phyloP scores from a whole-genome alignment of 2,329 filamentous ascomycete species.

The Ceratocystis destructans region DNA sequence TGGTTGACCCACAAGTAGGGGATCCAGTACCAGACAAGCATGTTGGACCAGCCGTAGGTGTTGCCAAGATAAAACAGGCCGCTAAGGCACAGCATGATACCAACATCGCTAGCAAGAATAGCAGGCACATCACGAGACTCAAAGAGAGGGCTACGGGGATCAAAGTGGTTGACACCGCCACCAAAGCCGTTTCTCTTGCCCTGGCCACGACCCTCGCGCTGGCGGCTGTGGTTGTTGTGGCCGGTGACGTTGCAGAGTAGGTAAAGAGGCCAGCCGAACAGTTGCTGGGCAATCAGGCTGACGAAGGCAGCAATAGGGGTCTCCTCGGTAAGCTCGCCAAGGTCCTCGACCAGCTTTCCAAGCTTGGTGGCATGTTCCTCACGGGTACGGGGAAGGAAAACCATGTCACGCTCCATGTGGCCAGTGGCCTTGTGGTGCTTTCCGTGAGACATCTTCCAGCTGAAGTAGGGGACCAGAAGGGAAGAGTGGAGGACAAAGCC shows the following conservation, averaged over 20 bases:
- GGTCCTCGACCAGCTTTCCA: slow-evolving; percentile 63
- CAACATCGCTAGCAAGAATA: slow-evolving; percentile 76
- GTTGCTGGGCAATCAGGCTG: slow-evolving; percentile 69
- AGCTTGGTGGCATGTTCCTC: slow-evolving; percentile 64
- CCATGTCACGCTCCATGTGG: slow-evolving; percentile 96
- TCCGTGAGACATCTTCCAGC: slow-evolving; percentile 97
- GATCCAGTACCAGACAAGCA: slow-evolving; percentile 86
- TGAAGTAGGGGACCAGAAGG: slow-evolving; percentile 92
- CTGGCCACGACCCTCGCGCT: slow-evolving; percentile 82
- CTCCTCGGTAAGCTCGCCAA: slow-evolving; percentile 84
- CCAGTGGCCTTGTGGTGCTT: slow-evolving; percentile 99
- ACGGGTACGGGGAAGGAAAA: slow-evolving; percentile 88
- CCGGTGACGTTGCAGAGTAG: slow-evolving; percentile 84
- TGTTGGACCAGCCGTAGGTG: slow-evolving; percentile 70
- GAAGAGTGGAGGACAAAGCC: slow-evolving; percentile 84
- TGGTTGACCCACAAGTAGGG: slow-evolving; percentile 98
- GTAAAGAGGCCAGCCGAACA: slow-evolving; percentile 88
- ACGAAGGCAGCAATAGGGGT: slow-evolving; percentile 70
- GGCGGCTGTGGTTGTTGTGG: slow-evolving; percentile 85
- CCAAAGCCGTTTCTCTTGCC: slow-evolving; percentile 77
- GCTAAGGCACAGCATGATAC: slow-evolving; percentile 49
- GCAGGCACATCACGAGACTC: slow-evolving; percentile 82
- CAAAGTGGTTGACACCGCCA: slow-evolving; percentile 87
- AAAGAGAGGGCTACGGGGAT: slow-evolving; percentile 75
- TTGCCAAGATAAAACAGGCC: slow-evolving; percentile 56